Evolutionary conservation across 2,329 filamentous ascomycete genomes (phyloP), one percentile per base, ranked within the genome.

Genomic region (Cladosporium sphaerospermum): DNA sequence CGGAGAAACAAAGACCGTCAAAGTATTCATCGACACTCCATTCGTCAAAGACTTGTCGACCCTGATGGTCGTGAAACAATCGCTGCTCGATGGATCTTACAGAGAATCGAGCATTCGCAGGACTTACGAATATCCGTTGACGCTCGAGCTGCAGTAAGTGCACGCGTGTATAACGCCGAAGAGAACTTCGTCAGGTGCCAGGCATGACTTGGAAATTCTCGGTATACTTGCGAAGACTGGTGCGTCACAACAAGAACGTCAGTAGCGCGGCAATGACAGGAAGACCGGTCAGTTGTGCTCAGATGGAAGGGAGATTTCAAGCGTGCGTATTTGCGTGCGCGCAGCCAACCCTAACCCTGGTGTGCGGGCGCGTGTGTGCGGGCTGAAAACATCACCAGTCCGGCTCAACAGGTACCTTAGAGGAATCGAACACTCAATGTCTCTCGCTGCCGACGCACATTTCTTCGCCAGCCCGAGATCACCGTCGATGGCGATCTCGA

Each of bases 11-110:
- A 83, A 82, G 65, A 76, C 73, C 0, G 74, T 83, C 0, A 72
- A 69, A 0, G 67, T 82, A 8, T 60, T 74, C 23, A 80, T 76
- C 55, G 77, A 82, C 51, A 76, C 77, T 0, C 79, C 79, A 0
- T 80, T 76, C 48, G 68, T 80, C 13, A 78, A 78, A 56, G 77
- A 73, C 0, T 62, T 79, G 1, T 75, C 75, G 0, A 74, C 77
- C 9, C 72, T 67, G 3, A 71, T 80, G 52, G 62, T 63, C 0
- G 63, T 79, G 11, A 61, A 68, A 2, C 76, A 80, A 55, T 23
- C 28, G 13, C 31, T 47, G 34, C 32, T 33, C 10, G 42, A 52
- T 34, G 53, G 53, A 14, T 51, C 46, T 13, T 52, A 48, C 18
- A 43, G 28, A 28, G 47, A 46, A 33, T 66, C 40, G 63, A 65